Percentiles rank a stretch among this genome's conserved stretches.
phyloP scores from a whole-genome alignment of 106 monocot genomes.

The Platanthera zijinensis region DNA sequence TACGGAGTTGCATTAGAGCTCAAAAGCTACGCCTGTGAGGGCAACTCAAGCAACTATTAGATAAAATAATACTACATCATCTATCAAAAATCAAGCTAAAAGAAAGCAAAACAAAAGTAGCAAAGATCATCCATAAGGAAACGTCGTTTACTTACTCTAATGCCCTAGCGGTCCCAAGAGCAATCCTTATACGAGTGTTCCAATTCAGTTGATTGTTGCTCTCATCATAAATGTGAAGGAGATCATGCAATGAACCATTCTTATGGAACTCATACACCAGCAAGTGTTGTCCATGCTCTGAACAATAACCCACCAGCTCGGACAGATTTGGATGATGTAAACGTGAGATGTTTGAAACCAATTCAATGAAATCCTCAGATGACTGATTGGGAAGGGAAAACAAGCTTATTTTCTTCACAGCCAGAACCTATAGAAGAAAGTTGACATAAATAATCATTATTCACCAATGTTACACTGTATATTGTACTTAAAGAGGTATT shows the following conservation, averaged over 20 bases:
- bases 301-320: constrained; percentile 65
- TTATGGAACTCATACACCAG: constrained; percentile 57
- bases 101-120: neutral
- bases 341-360: constrained; percentile 45
- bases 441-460: neutral
- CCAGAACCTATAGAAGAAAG: constrained; percentile 36
- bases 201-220: constrained; percentile 48
- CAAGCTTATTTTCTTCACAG: constrained; percentile 66
- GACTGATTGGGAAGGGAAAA: constrained; percentile 32
- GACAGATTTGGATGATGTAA: constrained; percentile 67
- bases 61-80: neutral
- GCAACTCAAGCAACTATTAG: neutral
- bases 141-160: constrained; percentile 46
- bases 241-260: constrained; percentile 66
- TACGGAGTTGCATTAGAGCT: neutral
- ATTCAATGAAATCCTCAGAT: constrained; percentile 45
- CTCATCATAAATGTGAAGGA: constrained; percentile 63
- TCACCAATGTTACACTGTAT: neutral
- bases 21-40: neutral
- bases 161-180: constrained; percentile 64
- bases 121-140: neutral
- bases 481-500: neutral
- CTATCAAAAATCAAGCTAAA: neutral
- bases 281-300: constrained; percentile 55
- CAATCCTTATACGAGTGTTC: constrained; percentile 64